These are phyloP conservation scores for Mycena chlorophos DNA, from an alignment of 768 basidiomycete species.

Conservation along the genomic window DNA sequence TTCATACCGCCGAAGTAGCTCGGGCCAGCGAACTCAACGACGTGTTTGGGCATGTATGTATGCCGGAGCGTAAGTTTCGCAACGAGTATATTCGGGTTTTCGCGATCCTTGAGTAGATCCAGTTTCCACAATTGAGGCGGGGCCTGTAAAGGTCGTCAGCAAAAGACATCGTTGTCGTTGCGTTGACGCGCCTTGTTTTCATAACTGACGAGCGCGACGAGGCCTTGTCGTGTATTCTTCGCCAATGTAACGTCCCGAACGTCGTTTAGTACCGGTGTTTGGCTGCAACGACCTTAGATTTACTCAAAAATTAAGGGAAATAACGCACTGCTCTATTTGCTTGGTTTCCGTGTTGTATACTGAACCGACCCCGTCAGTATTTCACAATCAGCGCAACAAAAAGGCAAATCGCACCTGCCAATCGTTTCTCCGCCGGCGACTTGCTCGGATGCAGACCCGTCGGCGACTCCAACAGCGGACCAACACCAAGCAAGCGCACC, in stretches of 20 bases:
- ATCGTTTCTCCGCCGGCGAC: constrained; percentile 70
- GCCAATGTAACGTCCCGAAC: constrained; percentile 71
- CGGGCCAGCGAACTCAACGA: constrained; percentile 75
- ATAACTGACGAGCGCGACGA: constrained; percentile 68
- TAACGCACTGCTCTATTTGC: constrained; percentile 62
- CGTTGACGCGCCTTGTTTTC: constrained; percentile 59
- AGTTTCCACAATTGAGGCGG: constrained; percentile 81
- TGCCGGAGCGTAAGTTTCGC: constrained; percentile 50
- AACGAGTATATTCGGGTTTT: constrained; percentile 33
- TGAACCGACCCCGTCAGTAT: constrained; percentile 27
- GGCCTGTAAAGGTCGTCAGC: constrained; percentile 39
- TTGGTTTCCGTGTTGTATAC: constrained; percentile 69
- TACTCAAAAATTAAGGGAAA: background rate
- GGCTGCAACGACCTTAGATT: constrained; percentile 39
- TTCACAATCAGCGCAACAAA: background rate
- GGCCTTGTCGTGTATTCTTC: constrained; percentile 46
- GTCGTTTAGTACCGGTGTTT: constrained; percentile 72
- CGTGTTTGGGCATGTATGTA: constrained; percentile 68
- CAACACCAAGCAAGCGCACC: constrained; percentile 65
- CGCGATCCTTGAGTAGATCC: constrained; percentile 58
- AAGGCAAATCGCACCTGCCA: constrained; percentile 52
- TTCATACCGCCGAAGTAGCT: constrained; percentile 82
- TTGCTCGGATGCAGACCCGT: constrained; percentile 67
- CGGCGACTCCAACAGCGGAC: constrained; percentile 62
- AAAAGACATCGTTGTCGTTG: background rate